A percentile compares a stretch with the other conserved stretches of the same genome.
Evolutionary conservation across 495 filamentous ascomycete species (phyloP).

Genomic region (Viridothelium virens): DNA sequence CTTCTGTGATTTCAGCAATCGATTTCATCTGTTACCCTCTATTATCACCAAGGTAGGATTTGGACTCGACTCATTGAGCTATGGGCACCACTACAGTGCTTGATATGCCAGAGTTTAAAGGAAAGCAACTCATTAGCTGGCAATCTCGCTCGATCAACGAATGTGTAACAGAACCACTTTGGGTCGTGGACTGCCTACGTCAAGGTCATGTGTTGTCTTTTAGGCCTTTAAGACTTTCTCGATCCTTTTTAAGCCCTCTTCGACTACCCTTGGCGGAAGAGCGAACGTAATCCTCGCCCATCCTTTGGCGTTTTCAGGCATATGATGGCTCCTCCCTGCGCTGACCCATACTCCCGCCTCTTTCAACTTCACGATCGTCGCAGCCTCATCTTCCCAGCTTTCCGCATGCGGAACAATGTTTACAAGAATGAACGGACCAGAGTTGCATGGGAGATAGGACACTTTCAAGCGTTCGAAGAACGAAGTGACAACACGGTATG

Average conservation of each 20-base stretch:
- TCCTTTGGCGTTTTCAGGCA: not conserved
- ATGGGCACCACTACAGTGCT: too few relatives aligned
- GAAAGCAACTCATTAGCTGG: too few relatives aligned
- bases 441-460: not conserved
- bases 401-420: not conserved
- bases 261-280: not conserved
- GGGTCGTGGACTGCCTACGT: too few relatives aligned
- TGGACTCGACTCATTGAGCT: too few relatives aligned
- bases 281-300: not conserved
- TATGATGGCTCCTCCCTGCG: constrained; percentile 5
- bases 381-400: not conserved
- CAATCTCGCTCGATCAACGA: too few relatives aligned
- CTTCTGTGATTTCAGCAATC: too few relatives aligned
- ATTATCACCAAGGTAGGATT: too few relatives aligned
- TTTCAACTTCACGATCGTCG: not conserved
- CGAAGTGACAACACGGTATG: not conserved
- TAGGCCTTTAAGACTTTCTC: not conserved
- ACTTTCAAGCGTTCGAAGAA: not conserved
- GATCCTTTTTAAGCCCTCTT: not conserved
- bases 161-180: too few relatives aligned
- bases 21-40: too few relatives aligned
- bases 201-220: too few relatives aligned
- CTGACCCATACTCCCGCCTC: not conserved
- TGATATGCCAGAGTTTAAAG: too few relatives aligned
- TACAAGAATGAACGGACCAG: not conserved